Conservation (phyloP, 2,329 filamentous ascomycete species). For the Xylaria polymorpha region DNA sequence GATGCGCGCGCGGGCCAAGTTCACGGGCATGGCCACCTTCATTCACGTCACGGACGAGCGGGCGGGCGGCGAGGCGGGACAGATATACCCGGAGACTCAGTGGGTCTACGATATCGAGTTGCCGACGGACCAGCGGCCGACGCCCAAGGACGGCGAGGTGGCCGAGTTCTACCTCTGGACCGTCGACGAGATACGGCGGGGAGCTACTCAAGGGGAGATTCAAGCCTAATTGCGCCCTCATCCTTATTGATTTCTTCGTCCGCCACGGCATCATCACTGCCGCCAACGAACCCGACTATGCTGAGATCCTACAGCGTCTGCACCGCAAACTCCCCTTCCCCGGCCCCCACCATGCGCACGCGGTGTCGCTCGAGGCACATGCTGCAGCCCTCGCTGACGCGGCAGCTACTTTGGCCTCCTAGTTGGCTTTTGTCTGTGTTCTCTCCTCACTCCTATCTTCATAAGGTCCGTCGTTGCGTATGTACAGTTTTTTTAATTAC, state of each 20-base stretch:
- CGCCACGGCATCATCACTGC: conserved; percentile 82
- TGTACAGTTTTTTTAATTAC: conserved; percentile 28
- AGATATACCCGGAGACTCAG: conserved; percentile 91
- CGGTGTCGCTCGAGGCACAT: conserved; percentile 21
- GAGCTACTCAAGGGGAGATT: conserved; percentile 79
- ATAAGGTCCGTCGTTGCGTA: conserved; percentile 2
- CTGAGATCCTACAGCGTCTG: conserved; percentile 79
- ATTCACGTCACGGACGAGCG: conserved; percentile 80
- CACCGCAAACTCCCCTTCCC: conserved; percentile 87
- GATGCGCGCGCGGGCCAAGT: conserved; percentile 69
- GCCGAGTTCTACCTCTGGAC: conserved; percentile 83
- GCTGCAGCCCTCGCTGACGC: conserved; percentile 16
- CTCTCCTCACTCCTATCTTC: conserved; percentile 1
- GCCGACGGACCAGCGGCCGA: conserved; percentile 72
- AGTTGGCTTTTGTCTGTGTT: conserved; percentile 9
- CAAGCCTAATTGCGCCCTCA: conserved; percentile 91
- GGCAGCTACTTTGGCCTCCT: conserved; percentile 39
- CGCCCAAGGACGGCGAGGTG: conserved; percentile 89
- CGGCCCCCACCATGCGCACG: conserved; percentile 63
- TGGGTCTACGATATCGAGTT: conserved; percentile 92
- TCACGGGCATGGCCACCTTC: conserved; percentile 82
- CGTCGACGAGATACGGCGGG: conserved; percentile 78
- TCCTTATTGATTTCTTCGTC: conserved; percentile 90
- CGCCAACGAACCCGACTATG: conserved; percentile 82
- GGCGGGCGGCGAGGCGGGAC: conserved; percentile 81